Evolutionary conservation across 768 basidiomycete genomes (phyloP).

Genomic region (Amanita fuliginea): DNA sequence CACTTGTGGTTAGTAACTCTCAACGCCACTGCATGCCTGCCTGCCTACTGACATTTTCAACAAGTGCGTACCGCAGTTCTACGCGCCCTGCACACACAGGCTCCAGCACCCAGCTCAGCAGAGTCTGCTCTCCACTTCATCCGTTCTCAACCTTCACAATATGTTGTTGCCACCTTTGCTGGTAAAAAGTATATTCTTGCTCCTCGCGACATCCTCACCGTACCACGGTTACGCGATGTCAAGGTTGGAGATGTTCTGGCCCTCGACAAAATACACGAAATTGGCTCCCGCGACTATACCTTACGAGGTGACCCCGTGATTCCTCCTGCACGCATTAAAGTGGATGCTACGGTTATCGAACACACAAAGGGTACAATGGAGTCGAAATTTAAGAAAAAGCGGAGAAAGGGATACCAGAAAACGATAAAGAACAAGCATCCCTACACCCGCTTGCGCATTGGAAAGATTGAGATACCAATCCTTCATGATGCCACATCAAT

Average conservation of each 20-base stretch:
- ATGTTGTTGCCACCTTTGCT: conserved; percentile 81
- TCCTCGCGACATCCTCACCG: conserved; percentile 85
- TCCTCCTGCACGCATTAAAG: conserved; percentile 52
- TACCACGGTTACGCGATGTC: conserved; percentile 81
- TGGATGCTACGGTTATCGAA: conserved; percentile 89
- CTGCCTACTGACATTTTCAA: conserved; percentile 6
- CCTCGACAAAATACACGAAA: conserved; percentile 82
- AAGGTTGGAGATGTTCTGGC: conserved; percentile 76
- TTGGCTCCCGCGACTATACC: conserved; percentile 93
- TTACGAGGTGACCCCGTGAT: conserved; percentile 71
- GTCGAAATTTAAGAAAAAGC: conserved; percentile 89
- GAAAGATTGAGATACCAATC: conserved; percentile 45
- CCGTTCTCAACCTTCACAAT: conserved; percentile 85
- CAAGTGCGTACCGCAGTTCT: conserved; percentile 8
- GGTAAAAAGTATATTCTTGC: conserved; percentile 85
- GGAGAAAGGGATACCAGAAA: conserved; percentile 96
- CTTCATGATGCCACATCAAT: conserved; percentile 9
- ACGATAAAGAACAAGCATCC: conserved; percentile 90
- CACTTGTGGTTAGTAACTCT: conserved; percentile 19
- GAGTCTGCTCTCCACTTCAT: conserved; percentile 67
- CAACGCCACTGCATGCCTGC: not conserved
- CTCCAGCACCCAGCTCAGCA: conserved; percentile 26
- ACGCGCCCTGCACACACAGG: conserved; percentile 15
- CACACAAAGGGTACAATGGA: conserved; percentile 95
- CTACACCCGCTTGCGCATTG: conserved; percentile 91